A percentile compares a stretch with the other conserved stretches of the same genome.
Evolutionary conservation across 352 stramenopile species (phyloP).

Genomic region (Thraustotheca clavata): DNA sequence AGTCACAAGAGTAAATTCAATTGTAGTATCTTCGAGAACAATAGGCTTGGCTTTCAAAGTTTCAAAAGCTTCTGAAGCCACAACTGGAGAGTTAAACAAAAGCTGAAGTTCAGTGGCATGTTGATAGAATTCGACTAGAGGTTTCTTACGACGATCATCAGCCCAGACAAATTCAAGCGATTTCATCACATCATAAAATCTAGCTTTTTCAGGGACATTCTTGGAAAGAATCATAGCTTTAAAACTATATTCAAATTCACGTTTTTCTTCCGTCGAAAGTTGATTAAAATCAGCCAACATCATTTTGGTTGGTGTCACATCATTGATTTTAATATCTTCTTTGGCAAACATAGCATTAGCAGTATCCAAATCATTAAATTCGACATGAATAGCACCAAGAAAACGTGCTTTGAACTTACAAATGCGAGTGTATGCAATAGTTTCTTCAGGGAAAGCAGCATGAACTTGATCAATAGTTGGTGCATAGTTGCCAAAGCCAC

Average conservation of each 20-base stretch:
- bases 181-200: conserved; percentile 62
- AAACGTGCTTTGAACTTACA: conserved; percentile 59
- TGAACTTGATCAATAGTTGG: conserved; percentile 80
- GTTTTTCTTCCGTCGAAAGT: conserved; percentile 57
- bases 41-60: conserved; percentile 35
- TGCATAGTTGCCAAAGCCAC: conserved; percentile 44
- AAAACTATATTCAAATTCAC: conserved; percentile 79
- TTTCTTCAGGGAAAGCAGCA: conserved; percentile 45
- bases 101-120: conserved; percentile 66
- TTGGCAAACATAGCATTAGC: conserved; percentile 42
- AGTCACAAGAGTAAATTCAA: conserved; percentile 69
- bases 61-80: conserved; percentile 55
- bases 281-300: conserved; percentile 44
- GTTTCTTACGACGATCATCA: conserved; percentile 50
- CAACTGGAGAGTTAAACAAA: conserved; percentile 60
- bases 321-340: conserved; percentile 47
- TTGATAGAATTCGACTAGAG: conserved; percentile 58
- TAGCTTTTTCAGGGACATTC: conserved; percentile 56
- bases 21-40: conserved; percentile 47
- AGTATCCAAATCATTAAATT: conserved; percentile 54
- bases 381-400: conserved; percentile 58
- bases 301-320: conserved; percentile 46
- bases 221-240: conserved; percentile 76
- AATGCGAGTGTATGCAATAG: conserved; percentile 43
- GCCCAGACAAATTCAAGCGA: conserved; percentile 62